phyloP scores from a whole-genome alignment of 768 basidiomycete species.

The Lactifluus echinatus region DNA sequence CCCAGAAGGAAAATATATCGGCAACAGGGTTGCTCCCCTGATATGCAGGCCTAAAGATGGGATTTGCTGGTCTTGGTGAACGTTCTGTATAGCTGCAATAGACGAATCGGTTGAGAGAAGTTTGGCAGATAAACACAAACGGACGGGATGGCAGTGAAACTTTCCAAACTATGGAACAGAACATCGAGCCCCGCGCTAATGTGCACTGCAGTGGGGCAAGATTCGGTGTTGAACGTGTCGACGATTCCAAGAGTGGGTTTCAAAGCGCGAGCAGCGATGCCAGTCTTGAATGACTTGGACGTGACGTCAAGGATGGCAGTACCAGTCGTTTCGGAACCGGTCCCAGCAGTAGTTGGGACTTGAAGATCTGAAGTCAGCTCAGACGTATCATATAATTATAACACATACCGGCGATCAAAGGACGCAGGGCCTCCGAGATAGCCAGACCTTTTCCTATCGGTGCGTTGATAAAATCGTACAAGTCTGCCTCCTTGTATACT shows the following conservation, averaged over 20 bases:
- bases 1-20: slow-evolving; percentile 95
- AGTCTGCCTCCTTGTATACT: slow-evolving; percentile 84
- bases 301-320: slow-evolving; percentile 92
- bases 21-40: slow-evolving; percentile 92
- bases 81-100: slow-evolving; percentile 74
- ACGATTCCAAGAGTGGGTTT: slow-evolving; percentile 77
- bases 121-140: slow-evolving; percentile 21
- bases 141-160: slow-evolving; percentile 88
- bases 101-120: slow-evolving; percentile 1
- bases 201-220: slow-evolving; percentile 86
- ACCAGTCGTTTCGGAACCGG: slow-evolving; percentile 92
- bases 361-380: not conserved
- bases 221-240: slow-evolving; percentile 86
- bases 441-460: slow-evolving; percentile 90
- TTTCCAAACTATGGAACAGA: slow-evolving; percentile 92
- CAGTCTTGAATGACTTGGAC: slow-evolving; percentile 89
- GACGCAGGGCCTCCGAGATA: slow-evolving; percentile 61
- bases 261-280: slow-evolving; percentile 86
- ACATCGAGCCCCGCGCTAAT: slow-evolving; percentile 95
- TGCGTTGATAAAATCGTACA: slow-evolving; percentile 96
- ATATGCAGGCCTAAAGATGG: slow-evolving; percentile 84
- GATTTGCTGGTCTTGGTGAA: slow-evolving; percentile 81
- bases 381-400: not conserved
- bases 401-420: slow-evolving; percentile 68
- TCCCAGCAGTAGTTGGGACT: slow-evolving; percentile 76